Percentiles rank a stretch among this genome's conserved stretches.
Conservation (phyloP, 1,284 basidiomycete species). For the Ganoderma lucidum region DNA sequence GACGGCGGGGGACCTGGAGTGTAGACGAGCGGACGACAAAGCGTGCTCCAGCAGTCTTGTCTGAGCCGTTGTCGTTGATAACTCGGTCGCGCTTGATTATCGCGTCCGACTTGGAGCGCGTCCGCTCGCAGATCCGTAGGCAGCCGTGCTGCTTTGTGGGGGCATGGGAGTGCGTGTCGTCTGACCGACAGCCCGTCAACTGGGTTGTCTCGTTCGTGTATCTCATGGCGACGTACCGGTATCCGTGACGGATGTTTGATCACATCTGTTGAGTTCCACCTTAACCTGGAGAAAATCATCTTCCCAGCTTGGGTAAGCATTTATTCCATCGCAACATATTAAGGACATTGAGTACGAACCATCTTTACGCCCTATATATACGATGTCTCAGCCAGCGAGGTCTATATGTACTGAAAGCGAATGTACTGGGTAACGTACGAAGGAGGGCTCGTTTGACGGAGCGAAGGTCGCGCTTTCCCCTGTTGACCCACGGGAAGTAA, state of each 20-base stretch:
- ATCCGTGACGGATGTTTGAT: background rate
- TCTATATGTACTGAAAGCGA: no score
- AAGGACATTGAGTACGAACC: background rate
- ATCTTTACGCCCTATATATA: background rate
- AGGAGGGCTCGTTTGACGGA: background rate
- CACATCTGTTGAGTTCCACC: background rate
- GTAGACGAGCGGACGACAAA: slow-evolving; percentile 11
- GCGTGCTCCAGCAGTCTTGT: background rate
- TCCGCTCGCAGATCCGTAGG: slow-evolving; percentile 14
- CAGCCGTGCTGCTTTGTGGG: background rate
- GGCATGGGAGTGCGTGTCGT: background rate
- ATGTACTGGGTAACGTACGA: background rate
- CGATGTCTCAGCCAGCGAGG: background rate
- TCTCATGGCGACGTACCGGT: background rate
- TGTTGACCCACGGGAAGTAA: slow-evolving; percentile 55
- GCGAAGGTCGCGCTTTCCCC: slow-evolving; percentile 42
- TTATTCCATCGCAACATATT: no score
- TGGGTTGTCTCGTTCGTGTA: no score
- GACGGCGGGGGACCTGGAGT: slow-evolving; percentile 7
- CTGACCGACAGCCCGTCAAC: background rate
- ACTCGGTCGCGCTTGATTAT: slow-evolving; percentile 8
- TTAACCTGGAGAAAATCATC: background rate
- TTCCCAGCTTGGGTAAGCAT: background rate
- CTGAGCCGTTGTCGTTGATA: background rate
- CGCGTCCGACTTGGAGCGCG: slow-evolving; percentile 1